Conservation (phyloP, 768 basidiomycete genomes). For the Kwoniella botswanensis region DNA sequence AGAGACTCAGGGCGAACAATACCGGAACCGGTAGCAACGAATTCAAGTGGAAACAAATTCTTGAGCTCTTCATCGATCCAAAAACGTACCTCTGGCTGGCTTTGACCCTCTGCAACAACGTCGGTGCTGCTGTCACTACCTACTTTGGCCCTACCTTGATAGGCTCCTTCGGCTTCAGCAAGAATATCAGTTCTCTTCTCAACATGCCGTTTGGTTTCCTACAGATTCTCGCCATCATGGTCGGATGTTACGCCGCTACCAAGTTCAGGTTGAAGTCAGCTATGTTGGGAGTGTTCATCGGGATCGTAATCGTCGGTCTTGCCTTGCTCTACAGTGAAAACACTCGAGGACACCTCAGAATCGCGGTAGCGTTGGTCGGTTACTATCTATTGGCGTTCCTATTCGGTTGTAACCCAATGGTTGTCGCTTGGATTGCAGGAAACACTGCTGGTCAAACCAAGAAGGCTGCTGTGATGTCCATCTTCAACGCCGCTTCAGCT, state of each 20-base stretch:
- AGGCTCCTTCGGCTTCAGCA: slow-evolving; percentile 40
- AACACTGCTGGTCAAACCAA: slow-evolving; percentile 47
- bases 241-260: slow-evolving; percentile 40
- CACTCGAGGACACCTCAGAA: slow-evolving; percentile 19
- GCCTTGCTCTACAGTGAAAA: slow-evolving; percentile 43
- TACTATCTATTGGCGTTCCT: slow-evolving; percentile 57
- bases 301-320: slow-evolving; percentile 47
- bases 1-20: slow-evolving; percentile 54
- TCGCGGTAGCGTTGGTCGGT: slow-evolving; percentile 45
- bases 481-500: slow-evolving; percentile 63
- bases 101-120: slow-evolving; percentile 43
- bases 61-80: slow-evolving; percentile 47
- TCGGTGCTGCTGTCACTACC: slow-evolving; percentile 49
- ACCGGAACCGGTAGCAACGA: slow-evolving; percentile 54
- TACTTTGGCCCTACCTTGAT: slow-evolving; percentile 47
- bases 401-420: slow-evolving; percentile 55
- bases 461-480: slow-evolving; percentile 60
- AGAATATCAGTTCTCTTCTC: slow-evolving; percentile 36
- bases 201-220: slow-evolving; percentile 53
- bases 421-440: slow-evolving; percentile 38
- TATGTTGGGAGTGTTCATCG: slow-evolving; percentile 35
- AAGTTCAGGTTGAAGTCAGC: slow-evolving; percentile 44
- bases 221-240: slow-evolving; percentile 47
- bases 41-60: slow-evolving; percentile 50
- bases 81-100: slow-evolving; percentile 47